Evolutionary conservation across 2,329 filamentous ascomycete genomes (phyloP).

Genomic region (Diaporthe ampelina): DNA sequence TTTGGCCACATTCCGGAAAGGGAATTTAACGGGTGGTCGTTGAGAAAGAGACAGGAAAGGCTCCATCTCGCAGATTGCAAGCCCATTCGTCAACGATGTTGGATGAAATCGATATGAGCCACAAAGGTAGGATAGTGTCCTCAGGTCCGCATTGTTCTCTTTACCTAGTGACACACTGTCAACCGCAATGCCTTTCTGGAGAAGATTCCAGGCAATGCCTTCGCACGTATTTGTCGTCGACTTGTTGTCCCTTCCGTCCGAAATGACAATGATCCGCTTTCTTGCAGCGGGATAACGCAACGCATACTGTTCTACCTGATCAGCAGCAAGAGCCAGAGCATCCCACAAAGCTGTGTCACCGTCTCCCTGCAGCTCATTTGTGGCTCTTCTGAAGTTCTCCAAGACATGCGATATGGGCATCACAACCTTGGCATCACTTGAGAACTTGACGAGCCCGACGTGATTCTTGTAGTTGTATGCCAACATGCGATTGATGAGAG

Average conservation of each 20-base stretch:
- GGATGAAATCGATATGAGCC: slow-evolving; percentile 28
- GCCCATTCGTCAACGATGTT: slow-evolving; percentile 5
- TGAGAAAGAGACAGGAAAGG: slow-evolving; percentile 30
- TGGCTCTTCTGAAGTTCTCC: slow-evolving; percentile 33
- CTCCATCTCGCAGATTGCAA: slow-evolving; percentile 35
- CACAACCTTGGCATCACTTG: slow-evolving; percentile 4
- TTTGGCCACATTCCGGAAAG: too few species aligned
- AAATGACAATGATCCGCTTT: slow-evolving; percentile 29
- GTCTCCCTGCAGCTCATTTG: neutral
- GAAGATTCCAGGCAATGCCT: neutral
- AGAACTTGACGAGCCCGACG: slow-evolving; percentile 28
- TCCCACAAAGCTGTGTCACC: slow-evolving; percentile 35
- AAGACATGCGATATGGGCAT: slow-evolving; percentile 30
- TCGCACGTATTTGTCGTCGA: neutral
- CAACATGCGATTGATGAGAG: slow-evolving; percentile 32
- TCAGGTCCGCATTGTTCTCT: slow-evolving; percentile 14
- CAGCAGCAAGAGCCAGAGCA: slow-evolving; percentile 24
- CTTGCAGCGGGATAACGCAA: slow-evolving; percentile 6
- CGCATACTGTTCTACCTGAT: slow-evolving; percentile 32
- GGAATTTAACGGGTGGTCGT: slow-evolving; percentile 11
- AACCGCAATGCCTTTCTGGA: neutral
- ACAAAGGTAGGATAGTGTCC: slow-evolving; percentile 22
- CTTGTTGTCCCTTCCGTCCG: slow-evolving; percentile 28
- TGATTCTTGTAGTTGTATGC: slow-evolving; percentile 32
- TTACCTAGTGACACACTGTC: slow-evolving; percentile 21